Base-by-base conservation (phyloP, 768 basidiomycete genomes). In the Lactarius akahatsu region DNA sequence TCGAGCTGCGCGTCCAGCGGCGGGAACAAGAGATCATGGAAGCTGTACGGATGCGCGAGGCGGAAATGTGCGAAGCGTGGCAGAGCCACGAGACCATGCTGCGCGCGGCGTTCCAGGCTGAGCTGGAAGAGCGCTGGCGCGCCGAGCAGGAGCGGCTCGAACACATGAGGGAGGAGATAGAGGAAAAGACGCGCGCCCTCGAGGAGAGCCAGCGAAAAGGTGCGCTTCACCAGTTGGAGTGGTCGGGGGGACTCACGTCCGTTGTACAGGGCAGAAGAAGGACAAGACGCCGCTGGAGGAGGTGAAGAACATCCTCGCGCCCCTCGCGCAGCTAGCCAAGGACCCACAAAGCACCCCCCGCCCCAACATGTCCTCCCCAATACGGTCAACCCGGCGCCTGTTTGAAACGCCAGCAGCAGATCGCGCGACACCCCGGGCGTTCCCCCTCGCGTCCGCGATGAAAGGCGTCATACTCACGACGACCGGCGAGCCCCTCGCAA, bases 1-100 rank as follows among this genome's bases (percentile, higher is more conserved):
- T 92, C 4, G 85, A 84, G 2, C 76, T 75, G 32, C 85, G 86
- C 8, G 90, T 90, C 79, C 77, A 82, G 30, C 77, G 81, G 61
- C 79, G 90, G 2, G 90, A 92, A 70, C 85, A 87, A 63, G 89
- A 90, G 73, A 86, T 91, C 50, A 81, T 90, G 80, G 82, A 83
- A 20, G 87, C 88, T 1, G 86, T 92, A 6, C 77, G 85, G 34
- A 77, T 77, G 59, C 80, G 89, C 7, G 90, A 91, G 70, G 83
- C 78, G 23, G 88, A 90, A 70, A 78, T 90, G 32, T 80, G 80
- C 45, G 80, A 84, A 15, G 86, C 87, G 16, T 90, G 89, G 86
- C 76, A 74, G 26, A 64, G 72, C 41, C 76, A 82, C 50, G 88
- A 89, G 72, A 77, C 77, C 32, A 78, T 83, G 71, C 77, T 89